These are phyloP conservation scores for Cytospora piceae DNA, from an alignment of 2,329 filamentous ascomycete genomes.

Conservation along the genomic window DNA sequence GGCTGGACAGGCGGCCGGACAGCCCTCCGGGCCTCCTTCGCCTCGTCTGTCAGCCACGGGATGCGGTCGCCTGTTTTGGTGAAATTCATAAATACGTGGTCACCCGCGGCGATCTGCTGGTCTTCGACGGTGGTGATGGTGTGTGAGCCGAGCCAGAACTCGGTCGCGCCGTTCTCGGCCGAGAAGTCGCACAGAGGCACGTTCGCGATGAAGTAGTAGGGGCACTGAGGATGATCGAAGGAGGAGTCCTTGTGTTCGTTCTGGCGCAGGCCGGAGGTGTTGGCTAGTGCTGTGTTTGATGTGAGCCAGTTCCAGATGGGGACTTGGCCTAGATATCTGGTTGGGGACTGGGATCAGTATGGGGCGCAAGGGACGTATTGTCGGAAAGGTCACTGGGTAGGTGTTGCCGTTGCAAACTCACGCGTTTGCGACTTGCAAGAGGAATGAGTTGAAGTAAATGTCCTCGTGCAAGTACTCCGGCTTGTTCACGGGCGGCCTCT, in stretches of 20 bases:
- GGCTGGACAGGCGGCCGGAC: constrained; percentile 38
- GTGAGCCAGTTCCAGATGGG: constrained; percentile 47
- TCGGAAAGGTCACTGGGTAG: background rate
- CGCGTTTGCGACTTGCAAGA: constrained; percentile 45
- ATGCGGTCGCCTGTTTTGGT: constrained; percentile 23
- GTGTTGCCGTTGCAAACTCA: constrained; percentile 32
- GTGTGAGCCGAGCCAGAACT: constrained; percentile 48
- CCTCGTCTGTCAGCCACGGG: constrained; percentile 28
- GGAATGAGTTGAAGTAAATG: constrained; percentile 47
- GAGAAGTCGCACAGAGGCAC: constrained; percentile 43
- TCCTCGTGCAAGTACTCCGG: constrained; percentile 41
- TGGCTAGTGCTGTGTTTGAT: constrained; percentile 44
- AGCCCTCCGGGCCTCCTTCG: constrained; percentile 32
- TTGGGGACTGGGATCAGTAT: background rate
- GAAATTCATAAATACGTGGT: constrained; percentile 8
- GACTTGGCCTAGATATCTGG: constrained; percentile 45
- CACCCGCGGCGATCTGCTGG: constrained; percentile 37
- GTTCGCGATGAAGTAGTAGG: constrained; percentile 46
- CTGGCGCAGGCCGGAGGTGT: constrained; percentile 43
- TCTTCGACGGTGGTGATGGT: constrained; percentile 38
- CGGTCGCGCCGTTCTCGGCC: constrained; percentile 42
- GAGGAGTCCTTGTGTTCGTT: constrained; percentile 44
- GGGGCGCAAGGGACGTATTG: fast-evolving
- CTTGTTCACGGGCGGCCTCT: constrained; percentile 42
- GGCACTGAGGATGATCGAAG: constrained; percentile 42